Conservation (phyloP, 2,329 filamentous ascomycete genomes). For the Harringtonia aguacate region DNA sequence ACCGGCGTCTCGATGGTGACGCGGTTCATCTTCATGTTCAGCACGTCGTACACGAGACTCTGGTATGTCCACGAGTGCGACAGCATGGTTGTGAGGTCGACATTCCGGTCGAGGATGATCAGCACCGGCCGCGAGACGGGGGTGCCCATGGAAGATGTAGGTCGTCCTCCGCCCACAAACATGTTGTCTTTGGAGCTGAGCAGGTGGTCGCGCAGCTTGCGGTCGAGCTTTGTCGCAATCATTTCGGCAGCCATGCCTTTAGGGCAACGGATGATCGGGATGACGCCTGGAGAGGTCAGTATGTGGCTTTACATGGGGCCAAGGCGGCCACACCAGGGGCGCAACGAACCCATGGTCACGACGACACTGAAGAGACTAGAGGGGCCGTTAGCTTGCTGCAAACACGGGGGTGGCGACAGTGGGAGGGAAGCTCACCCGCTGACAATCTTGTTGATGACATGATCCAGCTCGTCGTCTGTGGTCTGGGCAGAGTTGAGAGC, state of each 20-base stretch:
- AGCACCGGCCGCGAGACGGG: constrained; percentile 75
- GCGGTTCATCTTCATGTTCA: constrained; percentile 55
- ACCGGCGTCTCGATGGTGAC: constrained; percentile 82
- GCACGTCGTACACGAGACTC: constrained; percentile 62
- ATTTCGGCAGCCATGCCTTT: constrained; percentile 89
- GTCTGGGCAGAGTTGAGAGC: constrained; percentile 91
- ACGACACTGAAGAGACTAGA: constrained; percentile 83
- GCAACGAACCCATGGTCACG: constrained; percentile 78
- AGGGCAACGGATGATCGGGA: constrained; percentile 90
- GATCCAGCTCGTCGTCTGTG: constrained; percentile 80
- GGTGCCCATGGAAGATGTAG: constrained; percentile 46
- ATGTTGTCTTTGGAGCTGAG: constrained; percentile 97
- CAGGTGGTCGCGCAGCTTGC: constrained; percentile 91
- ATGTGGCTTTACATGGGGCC: too few relatives aligned
- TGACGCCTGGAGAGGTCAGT: too few relatives aligned
- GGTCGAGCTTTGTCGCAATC: constrained; percentile 86
- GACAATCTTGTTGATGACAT: constrained; percentile 81
- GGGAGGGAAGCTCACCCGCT: constrained; percentile 46
- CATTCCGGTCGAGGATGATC: constrained; percentile 87
- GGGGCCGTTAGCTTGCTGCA: not conserved
- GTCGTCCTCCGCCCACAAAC: constrained; percentile 59
- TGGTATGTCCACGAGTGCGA: constrained; percentile 82
- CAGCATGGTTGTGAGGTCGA: constrained; percentile 96
- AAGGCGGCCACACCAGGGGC: not conserved
- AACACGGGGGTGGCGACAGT: too few relatives aligned